These are phyloP conservation scores for Phytophthora meadii DNA, from an alignment of 352 stramenopile genomes.

Conservation along the genomic window DNA sequence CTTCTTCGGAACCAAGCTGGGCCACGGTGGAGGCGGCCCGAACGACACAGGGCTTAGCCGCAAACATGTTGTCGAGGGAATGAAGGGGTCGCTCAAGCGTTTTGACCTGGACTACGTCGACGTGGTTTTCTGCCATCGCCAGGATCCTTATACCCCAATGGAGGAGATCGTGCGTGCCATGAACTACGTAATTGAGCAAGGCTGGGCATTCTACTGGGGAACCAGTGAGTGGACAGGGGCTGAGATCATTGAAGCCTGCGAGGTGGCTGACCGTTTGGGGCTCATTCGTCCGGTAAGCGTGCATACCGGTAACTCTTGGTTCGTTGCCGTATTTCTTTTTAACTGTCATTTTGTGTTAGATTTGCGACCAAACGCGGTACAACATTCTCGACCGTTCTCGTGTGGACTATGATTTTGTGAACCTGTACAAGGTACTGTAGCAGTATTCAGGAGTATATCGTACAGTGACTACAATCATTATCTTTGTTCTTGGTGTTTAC, in stretches of 20 bases:
- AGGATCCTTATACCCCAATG: slow-evolving; percentile 66
- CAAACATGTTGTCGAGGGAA: slow-evolving; percentile 63
- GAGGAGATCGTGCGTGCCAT: slow-evolving; percentile 77
- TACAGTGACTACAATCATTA: neutral
- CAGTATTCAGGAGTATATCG: slow-evolving; percentile 14
- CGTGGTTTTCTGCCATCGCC: slow-evolving; percentile 71
- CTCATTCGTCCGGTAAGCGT: slow-evolving; percentile 52
- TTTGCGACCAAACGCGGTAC: slow-evolving; percentile 74
- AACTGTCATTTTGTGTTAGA: slow-evolving; percentile 11
- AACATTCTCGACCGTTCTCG: slow-evolving; percentile 72
- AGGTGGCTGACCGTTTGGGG: slow-evolving; percentile 55
- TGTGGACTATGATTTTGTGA: slow-evolving; percentile 72
- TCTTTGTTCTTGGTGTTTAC: neutral
- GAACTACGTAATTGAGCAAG: slow-evolving; percentile 69
- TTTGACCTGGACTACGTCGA: slow-evolving; percentile 68
- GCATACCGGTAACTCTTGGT: neutral
- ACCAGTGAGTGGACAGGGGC: slow-evolving; percentile 73
- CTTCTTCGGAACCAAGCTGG: slow-evolving; percentile 40
- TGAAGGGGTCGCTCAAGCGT: slow-evolving; percentile 58
- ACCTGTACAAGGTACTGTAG: slow-evolving; percentile 44
- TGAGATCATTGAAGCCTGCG: slow-evolving; percentile 58
- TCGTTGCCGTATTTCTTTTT: neutral
- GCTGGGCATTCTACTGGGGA: slow-evolving; percentile 75
- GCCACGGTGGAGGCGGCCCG: slow-evolving; percentile 4
- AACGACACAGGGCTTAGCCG: slow-evolving; percentile 42